Conservation (phyloP, 2,329 filamentous ascomycete genomes). For the Colletotrichum lupini region DNA sequence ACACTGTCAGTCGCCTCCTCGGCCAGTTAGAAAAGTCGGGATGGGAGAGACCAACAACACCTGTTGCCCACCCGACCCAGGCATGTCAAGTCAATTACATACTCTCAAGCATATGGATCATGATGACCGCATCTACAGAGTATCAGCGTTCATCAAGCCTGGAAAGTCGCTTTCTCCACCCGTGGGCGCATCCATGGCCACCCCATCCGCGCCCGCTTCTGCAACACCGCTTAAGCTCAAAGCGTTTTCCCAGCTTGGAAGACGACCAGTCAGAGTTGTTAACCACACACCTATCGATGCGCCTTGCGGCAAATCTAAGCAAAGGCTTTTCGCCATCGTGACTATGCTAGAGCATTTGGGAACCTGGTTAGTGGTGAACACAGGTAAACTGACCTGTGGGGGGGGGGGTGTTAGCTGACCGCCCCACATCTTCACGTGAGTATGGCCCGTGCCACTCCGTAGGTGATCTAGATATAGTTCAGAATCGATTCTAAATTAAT, state of each 20-base stretch:
- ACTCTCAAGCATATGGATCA: conserved; percentile 20
- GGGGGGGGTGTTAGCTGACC: too few relatives aligned
- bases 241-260: conserved; percentile 21
- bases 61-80: conserved; percentile 4
- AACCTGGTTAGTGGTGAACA: conserved; percentile 23
- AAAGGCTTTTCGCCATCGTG: conserved; percentile 33
- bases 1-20: conserved; percentile 11
- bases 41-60: conserved; percentile 4
- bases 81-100: conserved; percentile 12
- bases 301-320: conserved; percentile 23
- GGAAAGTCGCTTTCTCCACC: conserved; percentile 14
- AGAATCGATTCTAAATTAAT: too few relatives aligned
- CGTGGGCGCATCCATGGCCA: conserved; percentile 14
- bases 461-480: too few relatives aligned
- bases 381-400: too few relatives aligned
- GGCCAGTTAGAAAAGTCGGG: conserved; percentile 1
- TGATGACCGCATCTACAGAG: conserved; percentile 35
- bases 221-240: conserved; percentile 18
- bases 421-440: too few relatives aligned
- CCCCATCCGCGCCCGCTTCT: conserved; percentile 30
- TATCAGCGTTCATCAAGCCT: conserved; percentile 22
- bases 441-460: too few relatives aligned
- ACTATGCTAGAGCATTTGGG: background rate
- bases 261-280: conserved; percentile 9
- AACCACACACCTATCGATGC: conserved; percentile 26